phyloP scores from a whole-genome alignment of 2,329 filamentous ascomycete genomes.

The Scleromitrula shiraiana region DNA sequence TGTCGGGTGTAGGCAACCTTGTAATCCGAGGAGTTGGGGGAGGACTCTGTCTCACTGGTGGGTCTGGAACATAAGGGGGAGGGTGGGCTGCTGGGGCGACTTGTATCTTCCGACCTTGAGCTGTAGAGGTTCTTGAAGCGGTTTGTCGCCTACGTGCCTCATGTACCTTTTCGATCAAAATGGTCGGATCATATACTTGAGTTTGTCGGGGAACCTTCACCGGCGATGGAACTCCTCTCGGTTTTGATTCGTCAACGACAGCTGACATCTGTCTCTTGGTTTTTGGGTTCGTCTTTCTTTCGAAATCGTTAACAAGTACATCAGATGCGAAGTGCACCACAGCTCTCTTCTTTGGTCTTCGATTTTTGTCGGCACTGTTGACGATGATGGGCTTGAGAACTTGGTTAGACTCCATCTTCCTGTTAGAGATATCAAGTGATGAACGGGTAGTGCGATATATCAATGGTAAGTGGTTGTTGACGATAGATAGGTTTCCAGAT shows the following conservation, averaged over 20 bases:
- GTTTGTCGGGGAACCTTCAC: too few relatives aligned
- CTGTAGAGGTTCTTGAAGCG: not conserved
- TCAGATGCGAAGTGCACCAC: constrained; percentile 15
- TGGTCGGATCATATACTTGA: too few relatives aligned
- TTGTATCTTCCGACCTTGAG: too few relatives aligned
- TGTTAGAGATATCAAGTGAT: too few relatives aligned
- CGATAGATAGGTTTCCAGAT: constrained; percentile 2
- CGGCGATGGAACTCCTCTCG: too few relatives aligned
- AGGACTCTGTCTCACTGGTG: constrained; percentile 11
- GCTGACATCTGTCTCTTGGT: not conserved
- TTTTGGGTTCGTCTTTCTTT: not conserved
- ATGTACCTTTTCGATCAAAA: not conserved
- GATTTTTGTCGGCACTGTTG: not conserved
- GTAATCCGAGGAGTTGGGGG: constrained; percentile 21
- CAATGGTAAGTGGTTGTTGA: constrained; percentile 3
- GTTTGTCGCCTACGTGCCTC: not conserved
- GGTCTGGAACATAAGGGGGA: constrained; percentile 12
- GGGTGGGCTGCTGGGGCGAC: not conserved
- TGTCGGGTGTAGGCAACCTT: constrained; percentile 22
- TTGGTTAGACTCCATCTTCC: too few relatives aligned
- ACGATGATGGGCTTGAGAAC: not conserved
- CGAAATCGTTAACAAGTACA: constrained; percentile 13
- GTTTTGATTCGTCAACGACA: too few relatives aligned
- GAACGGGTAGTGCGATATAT: not conserved
- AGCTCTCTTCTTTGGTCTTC: not conserved